Conservation (phyloP, 495 filamentous ascomycete genomes). For the Trichodelitschia bisporula region DNA sequence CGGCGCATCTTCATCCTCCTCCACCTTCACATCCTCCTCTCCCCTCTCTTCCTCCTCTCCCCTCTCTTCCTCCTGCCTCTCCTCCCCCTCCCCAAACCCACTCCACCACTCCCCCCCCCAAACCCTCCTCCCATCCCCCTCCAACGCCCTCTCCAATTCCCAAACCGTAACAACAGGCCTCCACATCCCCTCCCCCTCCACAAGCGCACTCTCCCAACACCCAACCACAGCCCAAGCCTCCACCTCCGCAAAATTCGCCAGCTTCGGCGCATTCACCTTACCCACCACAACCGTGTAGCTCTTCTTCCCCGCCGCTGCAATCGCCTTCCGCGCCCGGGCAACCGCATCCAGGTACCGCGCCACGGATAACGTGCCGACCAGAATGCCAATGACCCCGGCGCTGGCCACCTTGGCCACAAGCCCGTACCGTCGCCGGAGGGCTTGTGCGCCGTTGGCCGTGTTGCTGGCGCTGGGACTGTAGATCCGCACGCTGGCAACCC, state of each 20-base stretch:
- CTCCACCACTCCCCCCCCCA: slow-evolving; percentile 22
- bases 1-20: slow-evolving; percentile 40
- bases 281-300: slow-evolving; percentile 90
- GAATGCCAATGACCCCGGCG: slow-evolving; percentile 63
- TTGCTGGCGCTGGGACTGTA: slow-evolving; percentile 20
- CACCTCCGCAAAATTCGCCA: slow-evolving; percentile 88
- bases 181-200: slow-evolving; percentile 57
- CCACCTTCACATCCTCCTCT: slow-evolving; percentile 11
- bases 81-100: slow-evolving; percentile 18
- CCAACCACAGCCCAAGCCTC: slow-evolving; percentile 94
- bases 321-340: slow-evolving; percentile 39
- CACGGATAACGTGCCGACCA: slow-evolving; percentile 85
- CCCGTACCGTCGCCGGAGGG: slow-evolving; percentile 73
- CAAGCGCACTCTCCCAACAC: slow-evolving; percentile 87
- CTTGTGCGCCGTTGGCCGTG: too few relatives aligned
- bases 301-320: slow-evolving; percentile 64
- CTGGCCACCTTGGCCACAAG: slow-evolving; percentile 61
- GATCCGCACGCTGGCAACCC: slow-evolving; percentile 54
- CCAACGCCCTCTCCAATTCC: slow-evolving; percentile 54
- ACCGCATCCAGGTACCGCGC: slow-evolving; percentile 71
- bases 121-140: slow-evolving; percentile 36
- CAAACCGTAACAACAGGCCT: slow-evolving; percentile 78
- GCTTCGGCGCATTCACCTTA: slow-evolving; percentile 83
- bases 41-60: slow-evolving; percentile 5
- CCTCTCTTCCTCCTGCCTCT: slow-evolving; percentile 12